A percentile compares a stretch with the other conserved stretches of the same genome.
These are phyloP conservation scores for Cladophialophora exuberans DNA, from an alignment of 2,329 filamentous ascomycete species.

Conservation along the genomic window DNA sequence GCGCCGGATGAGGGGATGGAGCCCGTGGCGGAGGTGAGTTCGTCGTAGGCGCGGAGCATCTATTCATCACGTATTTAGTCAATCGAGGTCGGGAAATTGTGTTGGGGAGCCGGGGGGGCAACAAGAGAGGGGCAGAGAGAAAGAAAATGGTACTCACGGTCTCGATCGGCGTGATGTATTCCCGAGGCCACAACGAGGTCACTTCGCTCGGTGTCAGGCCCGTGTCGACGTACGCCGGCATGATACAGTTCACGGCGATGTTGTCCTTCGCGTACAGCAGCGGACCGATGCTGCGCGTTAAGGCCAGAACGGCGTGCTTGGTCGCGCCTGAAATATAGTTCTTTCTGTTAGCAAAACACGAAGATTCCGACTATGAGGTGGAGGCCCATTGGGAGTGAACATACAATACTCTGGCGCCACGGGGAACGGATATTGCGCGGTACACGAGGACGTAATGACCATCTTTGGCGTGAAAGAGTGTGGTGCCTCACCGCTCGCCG, in stretches of 20 bases:
- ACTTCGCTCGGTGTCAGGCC: slow-evolving; percentile 37
- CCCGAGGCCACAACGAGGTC: slow-evolving; percentile 36
- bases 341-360: too few relatives aligned
- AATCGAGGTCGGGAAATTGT: not conserved
- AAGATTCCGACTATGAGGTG: not conserved
- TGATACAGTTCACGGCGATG: slow-evolving; percentile 43
- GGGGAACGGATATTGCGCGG: slow-evolving; percentile 40
- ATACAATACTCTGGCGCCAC: slow-evolving; percentile 44
- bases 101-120: not conserved
- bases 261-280: slow-evolving; percentile 36
- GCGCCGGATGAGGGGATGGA: slow-evolving; percentile 1
- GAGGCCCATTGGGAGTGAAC: not conserved
- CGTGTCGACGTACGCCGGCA: slow-evolving; percentile 42
- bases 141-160: slow-evolving; percentile 34
- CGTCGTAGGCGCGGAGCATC: slow-evolving; percentile 40
- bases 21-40: slow-evolving; percentile 40
- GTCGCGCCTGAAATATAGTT: slow-evolving; percentile 36
- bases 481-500: not conserved
- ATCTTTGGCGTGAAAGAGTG: slow-evolving; percentile 33
- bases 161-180: slow-evolving; percentile 39
- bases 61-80: not conserved
- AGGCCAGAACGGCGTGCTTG: slow-evolving; percentile 48
- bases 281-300: slow-evolving; percentile 39
- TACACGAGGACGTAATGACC: slow-evolving; percentile 40
- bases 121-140: not conserved